Base-by-base conservation (phyloP, 805 yeast species). In the Jamesozyma rosinii region DNA sequence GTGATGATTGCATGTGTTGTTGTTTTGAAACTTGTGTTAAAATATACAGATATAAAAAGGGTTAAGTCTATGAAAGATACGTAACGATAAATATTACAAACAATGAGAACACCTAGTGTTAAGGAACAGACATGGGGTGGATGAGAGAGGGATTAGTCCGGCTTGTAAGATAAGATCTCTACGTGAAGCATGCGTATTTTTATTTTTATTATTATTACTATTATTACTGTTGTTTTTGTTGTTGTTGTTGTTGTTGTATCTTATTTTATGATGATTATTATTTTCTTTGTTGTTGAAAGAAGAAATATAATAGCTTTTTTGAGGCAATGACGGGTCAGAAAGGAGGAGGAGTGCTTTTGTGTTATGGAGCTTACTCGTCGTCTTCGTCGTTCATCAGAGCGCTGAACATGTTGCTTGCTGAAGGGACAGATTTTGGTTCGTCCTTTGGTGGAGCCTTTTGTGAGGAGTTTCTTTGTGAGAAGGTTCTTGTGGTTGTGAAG, bases 321-420 rank as follows among this genome's bases (percentile, higher is more conserved):
- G 11, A 9, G 13, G 13, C 13, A 27, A 27, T 27, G 30, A 27
- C 30, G 9, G 30, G 13, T 9, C 13, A 27, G 13, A 27, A 27
- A 27, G 9, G 13, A 27, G 30, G 9, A 13, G 30, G 30, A 9
- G 13, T n/a, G n/a, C n/a, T n/a, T 27, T 9, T 27, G 13, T 27
- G 30, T 27, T 27, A 27, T 13, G 13, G 13, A 22, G 38, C 48
- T 36, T 51, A 49, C 15, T 51, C 55, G 36, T 56, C 60, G 21
- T 50, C 56, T 37, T 54, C 55, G 37, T 54, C 48, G 44, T 56
- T 57, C 63, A 58, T 58, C 46, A 59, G 54, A 40, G 64, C 62
- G 48, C 55, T 58, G 37, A 60, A 61, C 59, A 61, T 59, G 50
- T 61, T 61, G 30, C 52, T 48, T 20, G 58, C 49, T 31, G 52